Percentiles rank a stretch among this genome's conserved stretches.
These are phyloP conservation scores for Ustilago crameri DNA, from an alignment of 1,284 basidiomycete genomes.

Conservation along the genomic window DNA sequence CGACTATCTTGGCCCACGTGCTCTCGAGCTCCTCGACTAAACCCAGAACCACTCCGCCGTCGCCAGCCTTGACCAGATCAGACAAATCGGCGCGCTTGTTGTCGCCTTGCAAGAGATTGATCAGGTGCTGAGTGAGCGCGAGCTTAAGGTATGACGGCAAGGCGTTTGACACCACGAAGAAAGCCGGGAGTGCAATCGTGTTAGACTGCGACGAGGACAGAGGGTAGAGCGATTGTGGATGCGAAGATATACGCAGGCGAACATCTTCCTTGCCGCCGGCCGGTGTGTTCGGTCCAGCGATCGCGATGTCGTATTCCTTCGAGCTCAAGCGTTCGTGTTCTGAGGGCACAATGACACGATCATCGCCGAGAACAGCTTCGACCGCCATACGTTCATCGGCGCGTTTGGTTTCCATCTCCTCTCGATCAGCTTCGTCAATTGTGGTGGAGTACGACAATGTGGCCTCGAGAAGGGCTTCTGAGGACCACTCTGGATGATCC, in stretches of 20 bases:
- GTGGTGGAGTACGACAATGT: conserved; percentile 10
- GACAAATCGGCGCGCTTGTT: conserved; percentile 70
- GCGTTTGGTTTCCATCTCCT: conserved; percentile 70
- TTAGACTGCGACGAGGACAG: conserved; percentile 8
- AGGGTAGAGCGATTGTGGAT: conserved; percentile 71
- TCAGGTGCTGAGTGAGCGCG: conserved; percentile 76
- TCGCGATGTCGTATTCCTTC: conserved; percentile 63
- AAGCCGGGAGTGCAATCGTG: conserved; percentile 73
- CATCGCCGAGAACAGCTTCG: conserved; percentile 71
- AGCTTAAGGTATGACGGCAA: conserved; percentile 86
- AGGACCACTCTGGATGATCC: conserved; percentile 27
- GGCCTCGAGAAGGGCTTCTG: conserved; percentile 19
- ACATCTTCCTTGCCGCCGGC: conserved; percentile 70
- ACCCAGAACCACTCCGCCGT: conserved; percentile 79
- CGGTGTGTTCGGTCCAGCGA: conserved; percentile 47
- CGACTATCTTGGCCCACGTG: conserved; percentile 53
- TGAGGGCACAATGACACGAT: conserved; percentile 51
- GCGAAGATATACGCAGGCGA: conserved; percentile 77
- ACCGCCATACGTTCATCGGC: conserved; percentile 78
- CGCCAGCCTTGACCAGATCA: conserved; percentile 75
- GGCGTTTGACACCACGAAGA: conserved; percentile 79
- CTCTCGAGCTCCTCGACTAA: conserved; percentile 79
- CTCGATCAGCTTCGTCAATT: conserved; percentile 18
- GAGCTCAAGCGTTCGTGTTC: conserved; percentile 63
- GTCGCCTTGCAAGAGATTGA: conserved; percentile 41